Percentiles rank a stretch among this genome's conserved stretches.
Conservation (phyloP, 805 yeast genomes). For the Sugiyamaella boreocaroliniensis region DNA sequence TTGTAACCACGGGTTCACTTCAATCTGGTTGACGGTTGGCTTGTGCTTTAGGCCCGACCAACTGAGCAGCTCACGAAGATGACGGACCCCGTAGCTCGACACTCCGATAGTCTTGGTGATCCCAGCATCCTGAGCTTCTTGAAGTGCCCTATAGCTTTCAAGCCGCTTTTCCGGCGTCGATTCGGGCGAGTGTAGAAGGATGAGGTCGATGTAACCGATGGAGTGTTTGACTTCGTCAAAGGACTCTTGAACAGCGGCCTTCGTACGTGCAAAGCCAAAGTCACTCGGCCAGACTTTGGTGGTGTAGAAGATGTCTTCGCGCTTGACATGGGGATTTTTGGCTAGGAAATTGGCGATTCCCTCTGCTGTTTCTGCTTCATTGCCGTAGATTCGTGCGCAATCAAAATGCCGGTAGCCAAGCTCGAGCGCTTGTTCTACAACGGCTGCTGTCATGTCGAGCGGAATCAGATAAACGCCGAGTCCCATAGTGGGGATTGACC, state of each 20-base stretch:
- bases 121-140: conserved; percentile 49
- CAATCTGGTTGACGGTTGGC: conserved; percentile 77
- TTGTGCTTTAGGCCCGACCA: conserved; percentile 41
- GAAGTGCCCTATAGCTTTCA: conserved; percentile 48
- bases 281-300: conserved; percentile 68
- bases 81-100: conserved; percentile 53
- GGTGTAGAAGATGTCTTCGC: conserved; percentile 47
- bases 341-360: conserved; percentile 50
- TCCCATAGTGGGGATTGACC: conserved; percentile 14
- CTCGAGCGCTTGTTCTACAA: conserved; percentile 46
- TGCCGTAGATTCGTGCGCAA: conserved; percentile 57
- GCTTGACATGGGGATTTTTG: conserved; percentile 47
- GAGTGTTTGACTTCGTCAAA: conserved; percentile 47
- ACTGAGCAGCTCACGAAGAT: conserved; percentile 45
- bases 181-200: conserved; percentile 55
- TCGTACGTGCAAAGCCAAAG: conserved; percentile 36
- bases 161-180: conserved; percentile 30
- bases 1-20: conserved; percentile 82
- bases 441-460: conserved; percentile 39
- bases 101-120: conserved; percentile 51
- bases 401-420: conserved; percentile 71
- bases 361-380: conserved; percentile 53
- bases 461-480: conserved; percentile 47
- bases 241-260: conserved; percentile 49
- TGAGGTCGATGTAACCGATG: conserved; percentile 53